A percentile compares a stretch with the other conserved stretches of the same genome.
Evolutionary conservation across 345 rosid species (phyloP).

Genomic region (Linum lewisii): DNA sequence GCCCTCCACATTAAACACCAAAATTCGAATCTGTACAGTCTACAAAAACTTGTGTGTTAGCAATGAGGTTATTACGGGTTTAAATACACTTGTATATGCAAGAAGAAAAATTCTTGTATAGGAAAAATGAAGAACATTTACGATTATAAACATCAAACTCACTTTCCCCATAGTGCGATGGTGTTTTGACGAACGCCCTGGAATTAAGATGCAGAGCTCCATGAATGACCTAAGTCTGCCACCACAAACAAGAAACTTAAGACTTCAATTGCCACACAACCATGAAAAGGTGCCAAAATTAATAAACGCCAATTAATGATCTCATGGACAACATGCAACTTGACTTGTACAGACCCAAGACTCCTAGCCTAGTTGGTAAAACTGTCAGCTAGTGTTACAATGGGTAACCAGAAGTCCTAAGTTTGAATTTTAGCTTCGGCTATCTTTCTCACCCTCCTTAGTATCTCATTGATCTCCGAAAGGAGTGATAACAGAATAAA

Average conservation of each 20-base stretch:
- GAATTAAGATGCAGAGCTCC: slow-evolving; percentile 84
- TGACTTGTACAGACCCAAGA: too few species aligned
- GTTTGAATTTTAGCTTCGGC: too few species aligned
- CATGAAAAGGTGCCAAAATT: slow-evolving; percentile 5
- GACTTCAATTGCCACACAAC: slow-evolving; percentile 3
- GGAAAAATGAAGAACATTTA: neutral
- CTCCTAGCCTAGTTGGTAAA: too few species aligned
- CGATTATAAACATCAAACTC: slow-evolving; percentile 15
- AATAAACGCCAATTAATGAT: neutral
- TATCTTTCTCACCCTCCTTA: too few species aligned
- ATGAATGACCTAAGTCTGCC: slow-evolving; percentile 76
- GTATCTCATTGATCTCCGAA: too few species aligned
- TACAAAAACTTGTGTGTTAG: too few species aligned
- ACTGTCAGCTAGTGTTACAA: too few species aligned
- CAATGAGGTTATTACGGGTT: neutral
- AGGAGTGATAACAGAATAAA: too few species aligned
- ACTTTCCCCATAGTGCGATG: slow-evolving; percentile 29
- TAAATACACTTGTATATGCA: neutral
- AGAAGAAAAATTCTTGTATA: neutral
- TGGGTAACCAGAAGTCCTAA: too few species aligned
- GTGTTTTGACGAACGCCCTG: slow-evolving; percentile 59
- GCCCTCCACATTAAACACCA: too few species aligned
- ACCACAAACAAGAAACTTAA: slow-evolving; percentile 9
- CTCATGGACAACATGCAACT: too few species aligned
- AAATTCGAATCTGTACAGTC: too few species aligned